Base-by-base conservation (phyloP, 139 green algal species). In the Tetratostichococcus sp. region DNA sequence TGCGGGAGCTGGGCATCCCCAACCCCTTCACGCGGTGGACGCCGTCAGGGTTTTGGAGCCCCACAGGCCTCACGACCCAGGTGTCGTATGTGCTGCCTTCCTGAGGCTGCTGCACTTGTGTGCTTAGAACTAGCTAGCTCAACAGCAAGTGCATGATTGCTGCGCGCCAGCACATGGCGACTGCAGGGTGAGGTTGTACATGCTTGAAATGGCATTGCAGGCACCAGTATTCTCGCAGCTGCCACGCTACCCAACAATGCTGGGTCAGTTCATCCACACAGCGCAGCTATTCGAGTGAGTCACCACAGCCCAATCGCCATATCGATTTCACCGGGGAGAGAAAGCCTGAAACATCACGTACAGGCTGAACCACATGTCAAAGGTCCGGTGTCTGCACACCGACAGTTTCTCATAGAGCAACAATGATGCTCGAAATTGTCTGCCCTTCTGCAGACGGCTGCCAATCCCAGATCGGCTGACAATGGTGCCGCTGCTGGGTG, bases 251-350 rank as follows among this genome's bases (percentile, higher is more conserved):
- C 93, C 93, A 25, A 93, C 92, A 0, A 75, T 95, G 21, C 31
- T 97, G 0, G 93, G 93, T 0, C 93, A 97, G 77, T 93, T 94
- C 68, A 79, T 94, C 30, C 82, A 94, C 81, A 96, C 91, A 2
- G 82, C 79, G 28, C 82, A 80, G 17, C 79, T 93, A 17, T 94
- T 94, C 81, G 86, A 84, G 88, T 68, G 69, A 33, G 74, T 25
- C 2, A 5, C 39, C 11, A 11, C 39, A 50, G 6, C 39, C 39
- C 11, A n/a, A n/a, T n/a, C n/a, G n/a, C n/a, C n/a, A n/a, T n/a
- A n/a, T n/a, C n/a, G n/a, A n/a, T n/a, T n/a, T n/a, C n/a, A n/a
- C n/a, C n/a, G n/a, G n/a, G n/a, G n/a, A n/a, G n/a, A n/a, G n/a
- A n/a, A n/a, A n/a, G n/a, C n/a, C n/a, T n/a, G n/a, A n/a, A n/a